Evolutionary conservation across 2,329 filamentous ascomycete species (phyloP).

Genomic region (Podosphaera xanthii): DNA sequence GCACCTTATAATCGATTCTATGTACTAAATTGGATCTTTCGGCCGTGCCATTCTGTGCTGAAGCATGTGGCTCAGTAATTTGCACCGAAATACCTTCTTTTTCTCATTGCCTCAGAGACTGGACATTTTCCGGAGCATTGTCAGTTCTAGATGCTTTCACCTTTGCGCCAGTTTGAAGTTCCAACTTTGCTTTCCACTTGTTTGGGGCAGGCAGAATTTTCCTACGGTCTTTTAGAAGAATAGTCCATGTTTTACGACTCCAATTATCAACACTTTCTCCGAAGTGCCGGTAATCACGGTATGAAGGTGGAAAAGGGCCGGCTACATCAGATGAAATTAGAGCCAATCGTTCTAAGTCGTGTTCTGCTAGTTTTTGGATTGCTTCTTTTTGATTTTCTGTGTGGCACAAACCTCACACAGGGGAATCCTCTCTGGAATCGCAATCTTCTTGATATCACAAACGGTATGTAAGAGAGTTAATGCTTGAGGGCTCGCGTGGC

Average conservation of each 20-base stretch:
- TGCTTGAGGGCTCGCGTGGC: neutral
- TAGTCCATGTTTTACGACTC: neutral
- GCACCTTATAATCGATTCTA: neutral
- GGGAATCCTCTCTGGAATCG: neutral
- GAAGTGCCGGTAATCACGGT: neutral
- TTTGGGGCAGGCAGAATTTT: neutral
- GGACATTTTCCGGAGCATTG: neutral
- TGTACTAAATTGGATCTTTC: neutral
- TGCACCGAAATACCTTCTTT: conserved; percentile 1
- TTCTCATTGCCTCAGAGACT: neutral
- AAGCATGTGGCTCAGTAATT: neutral
- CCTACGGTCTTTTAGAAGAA: neutral
- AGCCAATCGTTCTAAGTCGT: neutral
- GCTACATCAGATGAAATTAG: conserved; percentile 1
- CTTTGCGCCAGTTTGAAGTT: neutral
- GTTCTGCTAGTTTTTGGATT: neutral
- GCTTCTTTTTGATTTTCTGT: conserved; percentile 1
- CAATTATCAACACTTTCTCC: neutral
- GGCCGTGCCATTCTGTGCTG: neutral
- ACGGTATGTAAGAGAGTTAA: neutral
- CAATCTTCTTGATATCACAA: neutral
- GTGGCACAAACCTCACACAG: neutral
- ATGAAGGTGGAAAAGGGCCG: neutral
- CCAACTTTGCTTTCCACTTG: neutral
- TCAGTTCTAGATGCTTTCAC: neutral